These are phyloP conservation scores for Monosporascus ibericus DNA, from an alignment of 2,329 filamentous ascomycete species.

Conservation along the genomic window DNA sequence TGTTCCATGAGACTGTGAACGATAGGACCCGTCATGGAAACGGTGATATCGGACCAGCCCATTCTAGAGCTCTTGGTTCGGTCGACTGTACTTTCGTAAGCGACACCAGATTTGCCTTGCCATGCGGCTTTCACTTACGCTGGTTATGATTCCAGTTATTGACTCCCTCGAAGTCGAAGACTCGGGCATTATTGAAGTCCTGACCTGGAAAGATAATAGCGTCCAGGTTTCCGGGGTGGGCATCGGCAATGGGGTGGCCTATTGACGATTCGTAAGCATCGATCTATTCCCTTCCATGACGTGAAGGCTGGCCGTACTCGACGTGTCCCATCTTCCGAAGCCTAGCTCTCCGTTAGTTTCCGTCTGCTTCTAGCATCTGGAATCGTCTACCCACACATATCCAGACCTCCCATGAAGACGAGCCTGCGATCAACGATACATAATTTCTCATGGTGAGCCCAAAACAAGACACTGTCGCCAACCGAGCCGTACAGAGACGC, in stretches of 20 bases:
- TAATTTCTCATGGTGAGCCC: conserved; percentile 92
- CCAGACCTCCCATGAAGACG: conserved; percentile 87
- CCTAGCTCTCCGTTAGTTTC: conserved; percentile 32
- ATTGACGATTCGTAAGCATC: conserved; percentile 9
- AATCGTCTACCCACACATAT: conserved; percentile 54
- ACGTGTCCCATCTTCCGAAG: conserved; percentile 85
- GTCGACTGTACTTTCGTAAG: conserved; percentile 49
- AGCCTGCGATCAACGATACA: conserved; percentile 72
- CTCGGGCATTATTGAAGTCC: conserved; percentile 84
- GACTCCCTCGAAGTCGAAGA: conserved; percentile 77
- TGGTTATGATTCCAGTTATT: conserved; percentile 80
- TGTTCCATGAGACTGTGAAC: conserved; percentile 70
- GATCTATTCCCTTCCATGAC: neutral
- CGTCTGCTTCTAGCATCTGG: no score
- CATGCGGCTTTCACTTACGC: conserved; percentile 30
- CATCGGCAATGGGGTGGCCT: conserved; percentile 74
- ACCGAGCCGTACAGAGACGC: conserved; percentile 76
- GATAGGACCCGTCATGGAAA: conserved; percentile 69
- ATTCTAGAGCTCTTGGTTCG: conserved; percentile 74
- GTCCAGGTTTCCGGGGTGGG: conserved; percentile 71
- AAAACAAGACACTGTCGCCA: conserved; percentile 78
- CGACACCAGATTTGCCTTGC: neutral
- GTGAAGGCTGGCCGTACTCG: conserved; percentile 40
- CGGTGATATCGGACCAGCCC: conserved; percentile 85
- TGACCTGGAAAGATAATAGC: conserved; percentile 80